These are phyloP conservation scores for Chlorella vulgaris DNA, from an alignment of 139 green algal genomes.

Conservation along the genomic window DNA sequence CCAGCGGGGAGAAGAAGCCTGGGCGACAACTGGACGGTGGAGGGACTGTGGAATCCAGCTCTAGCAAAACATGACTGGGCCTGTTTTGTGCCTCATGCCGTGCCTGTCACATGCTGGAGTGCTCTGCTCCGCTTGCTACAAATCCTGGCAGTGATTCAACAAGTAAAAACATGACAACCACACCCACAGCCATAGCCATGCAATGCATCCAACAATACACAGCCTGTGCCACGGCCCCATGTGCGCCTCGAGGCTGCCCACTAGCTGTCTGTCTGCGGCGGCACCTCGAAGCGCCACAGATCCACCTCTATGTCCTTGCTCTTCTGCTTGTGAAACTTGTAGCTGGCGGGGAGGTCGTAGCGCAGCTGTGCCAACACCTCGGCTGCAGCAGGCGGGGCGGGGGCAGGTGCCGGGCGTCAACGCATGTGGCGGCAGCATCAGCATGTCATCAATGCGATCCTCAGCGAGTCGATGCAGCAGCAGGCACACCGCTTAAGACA, in stretches of 20 bases:
- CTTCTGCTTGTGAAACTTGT: constrained; percentile 87
- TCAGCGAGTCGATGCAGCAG: no score
- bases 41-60: background rate
- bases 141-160: no score
- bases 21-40: background rate
- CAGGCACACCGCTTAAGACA: no score
- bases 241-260: no score
- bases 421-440: background rate
- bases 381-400: constrained; percentile 25
- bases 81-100: no score
- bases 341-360: constrained; percentile 88
- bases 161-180: no score
- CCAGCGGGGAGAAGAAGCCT: constrained; percentile 11
- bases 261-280: constrained; percentile 9
- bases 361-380: constrained; percentile 90
- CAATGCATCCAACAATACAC: background rate
- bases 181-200: background rate
- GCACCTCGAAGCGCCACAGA: constrained; percentile 80
- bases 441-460: no score
- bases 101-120: no score
- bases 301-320: constrained; percentile 86
- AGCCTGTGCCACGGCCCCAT: no score
- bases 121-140: no score
- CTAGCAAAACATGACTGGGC: background rate
- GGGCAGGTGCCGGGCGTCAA: background rate